phyloP scores from a whole-genome alignment of 768 basidiomycete species.

The Agrocybe praecox region DNA sequence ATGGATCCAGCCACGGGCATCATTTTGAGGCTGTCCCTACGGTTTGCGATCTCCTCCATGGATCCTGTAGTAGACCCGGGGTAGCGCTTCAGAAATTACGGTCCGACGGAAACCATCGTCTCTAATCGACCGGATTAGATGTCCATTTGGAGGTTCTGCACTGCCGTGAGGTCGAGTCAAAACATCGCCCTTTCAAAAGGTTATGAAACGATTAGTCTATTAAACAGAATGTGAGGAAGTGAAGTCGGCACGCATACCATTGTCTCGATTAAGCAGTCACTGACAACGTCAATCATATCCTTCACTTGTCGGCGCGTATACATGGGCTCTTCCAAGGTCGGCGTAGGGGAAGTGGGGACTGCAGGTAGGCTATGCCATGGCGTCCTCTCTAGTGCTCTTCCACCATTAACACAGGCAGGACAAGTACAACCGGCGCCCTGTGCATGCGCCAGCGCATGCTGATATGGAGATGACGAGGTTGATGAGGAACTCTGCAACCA shows the following conservation, averaged over 20 bases:
- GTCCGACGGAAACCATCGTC: conserved; percentile 25
- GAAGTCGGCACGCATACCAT: conserved; percentile 21
- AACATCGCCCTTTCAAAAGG: conserved; percentile 20
- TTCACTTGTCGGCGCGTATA: conserved; percentile 33
- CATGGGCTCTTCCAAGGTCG: conserved; percentile 23
- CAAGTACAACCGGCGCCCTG: conserved; percentile 15
- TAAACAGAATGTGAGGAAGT: background rate
- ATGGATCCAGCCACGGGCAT: background rate
- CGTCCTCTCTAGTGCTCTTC: conserved; percentile 8
- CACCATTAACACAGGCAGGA: background rate
- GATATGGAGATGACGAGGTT: conserved; percentile 28
- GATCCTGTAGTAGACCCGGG: conserved; percentile 24
- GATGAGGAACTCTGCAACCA: conserved; percentile 26
- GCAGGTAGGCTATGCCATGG: conserved; percentile 14
- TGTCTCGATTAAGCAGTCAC: conserved; percentile 28
- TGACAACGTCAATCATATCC: conserved; percentile 31
- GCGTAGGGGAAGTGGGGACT: conserved; percentile 10
- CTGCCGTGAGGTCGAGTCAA: conserved; percentile 18
- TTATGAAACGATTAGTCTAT: background rate
- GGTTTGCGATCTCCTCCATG: conserved; percentile 15
- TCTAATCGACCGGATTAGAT: conserved; percentile 19
- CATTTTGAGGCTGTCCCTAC: background rate
- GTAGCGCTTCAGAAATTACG: conserved; percentile 24
- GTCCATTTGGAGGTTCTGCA: conserved; percentile 18
- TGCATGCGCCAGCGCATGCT: conserved; percentile 18